phyloP scores from a whole-genome alignment of 73 alveolate genomes.

The Paramecium primaurelia region DNA sequence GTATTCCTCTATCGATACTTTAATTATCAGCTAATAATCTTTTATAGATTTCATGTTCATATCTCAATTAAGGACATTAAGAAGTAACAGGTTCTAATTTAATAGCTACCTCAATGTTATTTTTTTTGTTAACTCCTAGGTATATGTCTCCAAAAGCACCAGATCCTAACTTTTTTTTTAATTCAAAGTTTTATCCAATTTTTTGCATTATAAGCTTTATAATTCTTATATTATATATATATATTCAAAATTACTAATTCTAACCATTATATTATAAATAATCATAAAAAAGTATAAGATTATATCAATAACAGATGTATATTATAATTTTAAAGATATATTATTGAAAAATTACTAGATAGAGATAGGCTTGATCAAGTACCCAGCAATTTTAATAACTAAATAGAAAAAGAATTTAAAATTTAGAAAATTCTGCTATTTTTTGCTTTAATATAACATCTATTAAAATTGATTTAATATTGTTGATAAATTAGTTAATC shows the following conservation, averaged over 20 bases:
- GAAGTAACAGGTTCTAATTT: constrained; percentile 80
- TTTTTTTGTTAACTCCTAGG: constrained; percentile 72
- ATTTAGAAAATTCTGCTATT: too few species aligned
- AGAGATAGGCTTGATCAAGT: too few species aligned
- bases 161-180: constrained; percentile 84
- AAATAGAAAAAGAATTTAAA: too few species aligned
- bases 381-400: too few species aligned
- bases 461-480: too few species aligned
- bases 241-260: neutral
- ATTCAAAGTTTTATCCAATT: constrained; percentile 73
- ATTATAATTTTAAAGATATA: too few species aligned
- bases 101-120: constrained; percentile 88
- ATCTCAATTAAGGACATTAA: constrained; percentile 81
- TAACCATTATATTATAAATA: too few species aligned
- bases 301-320: too few species aligned
- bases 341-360: too few species aligned
- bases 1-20: constrained; percentile 61
- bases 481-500: too few species aligned
- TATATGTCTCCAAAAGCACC: constrained; percentile 93
- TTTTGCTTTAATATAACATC: too few species aligned
- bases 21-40: constrained; percentile 50
- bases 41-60: constrained; percentile 82
- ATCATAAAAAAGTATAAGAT: too few species aligned
- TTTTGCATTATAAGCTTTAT: neutral
- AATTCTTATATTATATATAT: neutral